Percentiles rank a stretch among this genome's conserved stretches.
Evolutionary conservation across 73 alveolate species (phyloP).

Genomic region (Paramecium caudatum): DNA sequence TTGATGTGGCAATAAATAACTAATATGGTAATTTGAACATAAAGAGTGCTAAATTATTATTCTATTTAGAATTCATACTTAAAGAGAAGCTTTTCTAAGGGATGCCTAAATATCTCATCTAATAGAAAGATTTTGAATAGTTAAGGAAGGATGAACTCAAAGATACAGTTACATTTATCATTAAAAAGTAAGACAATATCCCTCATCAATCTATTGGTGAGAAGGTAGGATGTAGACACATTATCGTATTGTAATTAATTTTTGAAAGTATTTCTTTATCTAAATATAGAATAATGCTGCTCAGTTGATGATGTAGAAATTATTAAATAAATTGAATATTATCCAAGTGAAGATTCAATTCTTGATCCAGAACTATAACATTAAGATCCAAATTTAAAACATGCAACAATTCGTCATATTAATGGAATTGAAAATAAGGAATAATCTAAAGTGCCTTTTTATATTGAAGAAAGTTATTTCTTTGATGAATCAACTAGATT

Average conservation of each 20-base stretch:
- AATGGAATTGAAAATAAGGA: no score
- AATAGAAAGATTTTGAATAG: background rate
- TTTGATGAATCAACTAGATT: no score
- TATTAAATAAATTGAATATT: no score
- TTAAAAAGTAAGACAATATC: background rate
- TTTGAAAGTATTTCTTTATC: constrained; percentile 50
- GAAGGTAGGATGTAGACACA: background rate
- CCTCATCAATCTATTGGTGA: constrained; percentile 6
- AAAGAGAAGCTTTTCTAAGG: background rate
- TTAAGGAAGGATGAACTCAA: background rate
- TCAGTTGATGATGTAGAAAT: no score
- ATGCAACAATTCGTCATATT: no score
- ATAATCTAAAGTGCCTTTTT: no score
- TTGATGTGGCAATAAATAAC: background rate
- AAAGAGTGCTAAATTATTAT: background rate
- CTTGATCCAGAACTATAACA: no score
- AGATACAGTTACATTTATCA: background rate
- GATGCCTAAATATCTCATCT: background rate
- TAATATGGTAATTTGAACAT: background rate
- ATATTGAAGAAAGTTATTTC: no score
- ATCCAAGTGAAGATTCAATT: no score
- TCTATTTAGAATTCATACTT: constrained; percentile 15
- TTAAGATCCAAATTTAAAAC: no score
- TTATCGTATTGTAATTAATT: background rate
- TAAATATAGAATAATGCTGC: no score